phyloP scores from a whole-genome alignment of 495 filamentous ascomycete species.

The Aspergillus sparsus region DNA sequence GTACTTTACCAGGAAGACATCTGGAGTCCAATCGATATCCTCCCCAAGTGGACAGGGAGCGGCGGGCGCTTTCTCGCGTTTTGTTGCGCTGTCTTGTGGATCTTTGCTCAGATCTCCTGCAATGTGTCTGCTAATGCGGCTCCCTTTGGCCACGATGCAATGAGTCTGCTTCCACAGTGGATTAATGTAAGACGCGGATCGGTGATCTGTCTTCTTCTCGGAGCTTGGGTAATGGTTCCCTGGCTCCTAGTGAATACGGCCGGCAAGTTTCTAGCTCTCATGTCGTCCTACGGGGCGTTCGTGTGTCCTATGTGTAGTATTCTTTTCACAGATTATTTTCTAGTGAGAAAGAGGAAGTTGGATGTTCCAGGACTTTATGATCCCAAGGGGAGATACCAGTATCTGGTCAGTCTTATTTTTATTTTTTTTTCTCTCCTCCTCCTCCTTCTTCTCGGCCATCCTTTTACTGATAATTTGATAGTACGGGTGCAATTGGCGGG shows the following conservation, averaged over 20 bases:
- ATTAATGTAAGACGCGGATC: background rate
- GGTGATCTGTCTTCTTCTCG: background rate
- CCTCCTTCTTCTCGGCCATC: no score
- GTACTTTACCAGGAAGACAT: background rate
- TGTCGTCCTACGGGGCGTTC: background rate
- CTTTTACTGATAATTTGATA: no score
- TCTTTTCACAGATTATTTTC: background rate
- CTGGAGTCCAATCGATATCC: background rate
- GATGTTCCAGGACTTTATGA: background rate
- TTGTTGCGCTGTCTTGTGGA: background rate
- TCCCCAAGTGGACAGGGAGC: background rate
- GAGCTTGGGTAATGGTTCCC: background rate
- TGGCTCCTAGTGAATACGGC: background rate
- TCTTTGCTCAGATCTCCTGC: background rate
- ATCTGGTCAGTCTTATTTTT: background rate
- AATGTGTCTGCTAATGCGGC: background rate
- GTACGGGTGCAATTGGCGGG: background rate
- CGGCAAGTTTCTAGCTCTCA: background rate
- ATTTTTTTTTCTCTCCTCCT: no score
- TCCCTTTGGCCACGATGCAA: background rate
- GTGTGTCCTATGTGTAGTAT: background rate
- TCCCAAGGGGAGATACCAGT: background rate
- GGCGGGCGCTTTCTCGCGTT: background rate
- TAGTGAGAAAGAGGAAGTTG: background rate
- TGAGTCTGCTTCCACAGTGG: background rate